Conservation (phyloP, 176 grass and related monocot genomes). For the Puccinellia tenuiflora region DNA sequence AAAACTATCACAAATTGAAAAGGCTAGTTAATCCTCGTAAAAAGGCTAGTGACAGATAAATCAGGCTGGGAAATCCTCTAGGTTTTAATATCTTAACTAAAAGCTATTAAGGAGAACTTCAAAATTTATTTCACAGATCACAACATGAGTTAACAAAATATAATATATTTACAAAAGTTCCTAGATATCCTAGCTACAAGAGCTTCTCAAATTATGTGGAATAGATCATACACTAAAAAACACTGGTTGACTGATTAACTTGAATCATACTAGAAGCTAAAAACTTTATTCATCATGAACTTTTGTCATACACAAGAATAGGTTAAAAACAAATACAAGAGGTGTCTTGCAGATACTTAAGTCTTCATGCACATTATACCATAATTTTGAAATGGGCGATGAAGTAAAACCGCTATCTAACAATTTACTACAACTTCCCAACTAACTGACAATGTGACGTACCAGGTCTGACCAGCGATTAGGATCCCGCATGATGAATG, state of each 20-base stretch:
- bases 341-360: not conserved
- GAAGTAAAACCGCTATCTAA: not conserved
- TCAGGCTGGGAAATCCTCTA: not conserved
- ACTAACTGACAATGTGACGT: slow-evolving; percentile 11
- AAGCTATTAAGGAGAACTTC: not conserved
- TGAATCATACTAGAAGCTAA: slow-evolving; percentile 2
- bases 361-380: not conserved
- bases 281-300: not conserved
- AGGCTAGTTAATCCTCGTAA: not conserved
- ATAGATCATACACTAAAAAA: not conserved
- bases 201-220: not conserved
- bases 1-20: not conserved
- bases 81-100: not conserved
- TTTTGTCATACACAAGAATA: slow-evolving; percentile 16
- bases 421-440: not conserved
- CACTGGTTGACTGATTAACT: not conserved
- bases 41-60: slow-evolving; percentile 12
- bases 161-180: not conserved
- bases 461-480: slow-evolving; percentile 96
- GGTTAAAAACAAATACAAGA: not conserved
- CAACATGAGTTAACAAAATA: not conserved
- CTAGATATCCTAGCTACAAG: not conserved
- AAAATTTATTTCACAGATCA: not conserved
- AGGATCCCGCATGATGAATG: slow-evolving; percentile 95
- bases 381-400: not conserved